Base-by-base conservation (phyloP, 2,329 filamentous ascomycete species). In the Leptographium radiaticola region DNA sequence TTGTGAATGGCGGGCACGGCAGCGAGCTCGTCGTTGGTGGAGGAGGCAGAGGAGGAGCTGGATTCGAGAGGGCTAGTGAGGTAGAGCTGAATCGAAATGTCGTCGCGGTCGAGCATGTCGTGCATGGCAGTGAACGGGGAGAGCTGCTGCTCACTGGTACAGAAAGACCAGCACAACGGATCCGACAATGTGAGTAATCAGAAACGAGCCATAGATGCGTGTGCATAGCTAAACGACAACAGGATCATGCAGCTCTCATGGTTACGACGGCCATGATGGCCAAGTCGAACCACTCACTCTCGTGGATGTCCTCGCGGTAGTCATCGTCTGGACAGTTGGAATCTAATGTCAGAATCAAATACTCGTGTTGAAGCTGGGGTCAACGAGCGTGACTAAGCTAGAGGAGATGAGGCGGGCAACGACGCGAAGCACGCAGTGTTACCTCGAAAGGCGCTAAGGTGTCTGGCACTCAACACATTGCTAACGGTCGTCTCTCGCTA, bases 191-290 rank as follows among this genome's bases (percentile, higher is more conserved):
- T 76, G 74, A 6, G 59, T 57, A 3, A 68, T 58, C 0, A 76
- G 64, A 57, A 77, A 77, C 0, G 71, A 40, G 54, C 79, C 76
- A 55, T 79, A 83, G n/a, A 71, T 69, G 8, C 70, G 70, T 6
- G 71, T 68, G 9, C 77, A 66, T 62, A 75, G 56, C 75, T 76
- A 0, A 76, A 64, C 0, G 79, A 81, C 36, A 74, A 69, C 0
- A 64, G 64, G 0, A 77, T 55, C 0, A 76, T 61, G 0, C 71
- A 60, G 25, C 70, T 72, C 76, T 72, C 76, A 75, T 75, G 45
- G 65, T 53, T 1, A 73, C 59, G 0, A 67, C 8, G 34, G 34
- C 34, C 34, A 36, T 36, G 34, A 13, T 13, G 34, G 9, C 34
- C 34, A 36, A 4, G 34, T 8, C 4, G 34, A 36, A 36, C 34